Evolutionary conservation across 78 protist species (phyloP).

Genomic region (Speleostelium caveatum): DNA sequence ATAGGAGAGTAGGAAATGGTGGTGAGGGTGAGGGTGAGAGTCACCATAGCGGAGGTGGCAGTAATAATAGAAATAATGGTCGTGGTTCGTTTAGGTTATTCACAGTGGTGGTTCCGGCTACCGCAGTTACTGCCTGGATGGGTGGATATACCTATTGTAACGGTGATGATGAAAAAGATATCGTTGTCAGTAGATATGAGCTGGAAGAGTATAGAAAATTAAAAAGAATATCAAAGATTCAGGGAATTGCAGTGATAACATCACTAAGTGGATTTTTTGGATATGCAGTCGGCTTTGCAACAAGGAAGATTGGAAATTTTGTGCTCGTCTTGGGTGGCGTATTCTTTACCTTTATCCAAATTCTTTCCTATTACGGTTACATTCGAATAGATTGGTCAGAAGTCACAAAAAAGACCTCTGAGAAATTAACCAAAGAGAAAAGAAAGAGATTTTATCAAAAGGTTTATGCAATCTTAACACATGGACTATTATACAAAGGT

Average conservation of each 20-base stretch:
- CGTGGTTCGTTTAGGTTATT: no score
- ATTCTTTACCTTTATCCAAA: constrained; percentile 40
- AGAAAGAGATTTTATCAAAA: constrained; percentile 2
- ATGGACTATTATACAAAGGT: constrained; percentile 45
- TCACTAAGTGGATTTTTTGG: constrained; percentile 53
- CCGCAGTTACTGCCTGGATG: no score
- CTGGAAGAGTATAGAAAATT: neutral
- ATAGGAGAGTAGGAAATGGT: no score
- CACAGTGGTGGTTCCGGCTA: no score
- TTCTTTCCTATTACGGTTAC: constrained; percentile 67
- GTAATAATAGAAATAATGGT: no score
- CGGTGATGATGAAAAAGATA: neutral
- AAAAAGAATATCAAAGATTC: neutral
- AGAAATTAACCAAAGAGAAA: constrained; percentile 69
- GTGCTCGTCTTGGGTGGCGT: constrained; percentile 54
- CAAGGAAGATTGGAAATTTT: constrained; percentile 29
- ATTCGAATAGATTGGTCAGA: constrained; percentile 56
- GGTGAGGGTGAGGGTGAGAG: no score
- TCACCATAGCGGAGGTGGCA: no score
- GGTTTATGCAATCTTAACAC: constrained; percentile 29
- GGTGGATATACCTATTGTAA: no score
- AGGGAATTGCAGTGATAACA: constrained; percentile 25
- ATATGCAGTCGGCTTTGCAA: constrained; percentile 59
- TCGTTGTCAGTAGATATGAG: neutral
- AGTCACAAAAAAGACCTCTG: constrained; percentile 1